These are phyloP conservation scores for Malassezia pachydermatis DNA, from an alignment of 1,284 basidiomycete genomes.

Conservation along the genomic window DNA sequence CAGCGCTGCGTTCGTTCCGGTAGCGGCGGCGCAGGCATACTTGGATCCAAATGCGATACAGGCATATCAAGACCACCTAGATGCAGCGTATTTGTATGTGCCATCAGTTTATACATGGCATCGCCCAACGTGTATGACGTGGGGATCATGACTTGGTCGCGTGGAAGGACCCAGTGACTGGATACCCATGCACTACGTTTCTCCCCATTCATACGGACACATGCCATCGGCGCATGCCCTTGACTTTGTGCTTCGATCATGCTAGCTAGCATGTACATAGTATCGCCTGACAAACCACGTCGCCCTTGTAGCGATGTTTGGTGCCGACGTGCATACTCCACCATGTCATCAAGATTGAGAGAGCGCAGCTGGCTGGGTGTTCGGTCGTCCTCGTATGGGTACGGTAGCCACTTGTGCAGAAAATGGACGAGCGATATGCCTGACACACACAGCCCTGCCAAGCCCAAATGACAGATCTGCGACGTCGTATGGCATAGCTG, in stretches of 20 bases:
- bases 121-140: conserved; percentile 7
- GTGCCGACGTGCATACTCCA: conserved; percentile 16
- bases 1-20: background rate
- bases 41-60: background rate
- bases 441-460: conserved; percentile 10
- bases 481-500: too few species aligned
- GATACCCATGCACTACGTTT: conserved; percentile 9
- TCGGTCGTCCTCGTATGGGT: background rate
- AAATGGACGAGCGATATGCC: background rate
- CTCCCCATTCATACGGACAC: conserved; percentile 7
- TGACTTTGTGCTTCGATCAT: conserved; percentile 2
- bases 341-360: conserved; percentile 10
- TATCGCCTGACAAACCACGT: conserved; percentile 6
- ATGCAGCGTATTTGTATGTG: background rate
- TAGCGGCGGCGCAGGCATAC: background rate
- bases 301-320: conserved; percentile 12
- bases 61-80: conserved; percentile 10
- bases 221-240: background rate
- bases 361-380: background rate
- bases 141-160: too few species aligned
- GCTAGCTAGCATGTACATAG: background rate
- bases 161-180: conserved; percentile 10
- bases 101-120: background rate
- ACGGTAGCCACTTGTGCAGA: background rate
- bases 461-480: conserved; percentile 8